These are phyloP conservation scores for Artomyces pyxidatus DNA, from an alignment of 768 basidiomycete species.

Conservation along the genomic window DNA sequence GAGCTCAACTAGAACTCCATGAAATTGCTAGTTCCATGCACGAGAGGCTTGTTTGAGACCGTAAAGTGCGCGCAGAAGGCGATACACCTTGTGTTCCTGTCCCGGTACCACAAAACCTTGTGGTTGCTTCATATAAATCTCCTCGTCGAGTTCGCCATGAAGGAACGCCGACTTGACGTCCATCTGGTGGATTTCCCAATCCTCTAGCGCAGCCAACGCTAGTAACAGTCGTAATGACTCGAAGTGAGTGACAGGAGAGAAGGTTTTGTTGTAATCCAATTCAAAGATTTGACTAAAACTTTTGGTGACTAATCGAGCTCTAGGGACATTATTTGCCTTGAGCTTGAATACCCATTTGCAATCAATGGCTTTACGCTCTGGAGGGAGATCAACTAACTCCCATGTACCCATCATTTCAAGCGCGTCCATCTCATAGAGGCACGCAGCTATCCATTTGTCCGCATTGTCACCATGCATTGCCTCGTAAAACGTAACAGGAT, in stretches of 20 bases:
- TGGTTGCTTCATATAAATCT: constrained; percentile 38
- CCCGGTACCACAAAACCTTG: constrained; percentile 17
- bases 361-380: not conserved
- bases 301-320: constrained; percentile 26
- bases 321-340: constrained; percentile 20
- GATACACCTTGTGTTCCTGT: constrained; percentile 9
- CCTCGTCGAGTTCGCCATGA: constrained; percentile 26
- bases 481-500: not conserved
- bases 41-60: constrained; percentile 29
- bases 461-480: not conserved
- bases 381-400: not conserved
- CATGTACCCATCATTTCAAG: not conserved
- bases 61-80: constrained; percentile 26
- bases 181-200: constrained; percentile 30
- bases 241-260: constrained; percentile 16
- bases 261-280: constrained; percentile 24
- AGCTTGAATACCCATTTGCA: constrained; percentile 24
- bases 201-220: constrained; percentile 27
- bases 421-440: not conserved
- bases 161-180: constrained; percentile 38
- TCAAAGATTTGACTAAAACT: constrained; percentile 28
- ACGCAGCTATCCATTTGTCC: not conserved
- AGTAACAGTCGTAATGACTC: constrained; percentile 19
- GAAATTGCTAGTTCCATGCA: constrained; percentile 24
- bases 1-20: not conserved